Conservation (phyloP, 192 early-diverging fungal genomes). For the Coemansia sp. region DNA sequence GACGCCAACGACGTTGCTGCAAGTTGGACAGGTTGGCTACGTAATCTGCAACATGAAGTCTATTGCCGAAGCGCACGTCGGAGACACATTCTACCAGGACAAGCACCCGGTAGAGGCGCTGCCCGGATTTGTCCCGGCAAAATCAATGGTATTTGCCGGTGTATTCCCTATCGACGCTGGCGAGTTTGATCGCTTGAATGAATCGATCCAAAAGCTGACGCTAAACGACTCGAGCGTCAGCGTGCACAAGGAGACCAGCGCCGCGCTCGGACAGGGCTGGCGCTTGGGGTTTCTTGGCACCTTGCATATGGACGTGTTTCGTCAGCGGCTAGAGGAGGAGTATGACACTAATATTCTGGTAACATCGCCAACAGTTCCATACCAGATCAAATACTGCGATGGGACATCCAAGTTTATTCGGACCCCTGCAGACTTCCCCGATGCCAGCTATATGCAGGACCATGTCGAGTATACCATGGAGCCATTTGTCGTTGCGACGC, state of each 20-base stretch:
- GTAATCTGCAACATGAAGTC: constrained; percentile 90
- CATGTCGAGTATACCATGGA: constrained; percentile 70
- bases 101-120: constrained; percentile 65
- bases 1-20: constrained; percentile 49
- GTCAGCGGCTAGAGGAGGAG: constrained; percentile 90
- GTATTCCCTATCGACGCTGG: constrained; percentile 87
- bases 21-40: constrained; percentile 84
- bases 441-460: constrained; percentile 58
- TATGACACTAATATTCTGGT: constrained; percentile 87
- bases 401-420: constrained; percentile 52
- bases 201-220: constrained; percentile 87
- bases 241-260: constrained; percentile 79
- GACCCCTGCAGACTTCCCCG: constrained; percentile 92
- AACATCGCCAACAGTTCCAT: constrained; percentile 90
- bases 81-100: constrained; percentile 87
- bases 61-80: constrained; percentile 86
- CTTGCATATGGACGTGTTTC: constrained; percentile 97
- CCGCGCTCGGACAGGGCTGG: constrained; percentile 92
- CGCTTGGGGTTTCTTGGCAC: constrained; percentile 93
- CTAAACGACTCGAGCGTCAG: constrained; percentile 93
- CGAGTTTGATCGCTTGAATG: constrained; percentile 83
- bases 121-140: constrained; percentile 91
- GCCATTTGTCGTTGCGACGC: constrained; percentile 87
- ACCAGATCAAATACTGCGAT: constrained; percentile 54
- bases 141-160: constrained; percentile 93